These are phyloP conservation scores for Cadophora gregata DNA, from an alignment of 2,329 filamentous ascomycete species.

Conservation along the genomic window DNA sequence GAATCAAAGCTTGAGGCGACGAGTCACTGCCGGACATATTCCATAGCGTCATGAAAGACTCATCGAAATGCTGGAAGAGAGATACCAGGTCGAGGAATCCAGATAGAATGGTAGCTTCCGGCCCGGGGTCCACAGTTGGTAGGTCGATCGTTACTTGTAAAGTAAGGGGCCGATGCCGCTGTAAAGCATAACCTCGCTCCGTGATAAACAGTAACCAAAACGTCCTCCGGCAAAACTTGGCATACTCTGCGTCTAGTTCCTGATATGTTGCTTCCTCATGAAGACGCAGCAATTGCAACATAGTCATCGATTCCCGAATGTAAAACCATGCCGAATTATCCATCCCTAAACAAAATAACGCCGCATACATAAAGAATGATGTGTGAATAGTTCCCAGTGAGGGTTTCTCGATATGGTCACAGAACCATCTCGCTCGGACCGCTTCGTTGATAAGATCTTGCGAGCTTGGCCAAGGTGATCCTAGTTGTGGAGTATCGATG, in stretches of 20 bases:
- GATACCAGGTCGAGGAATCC: constrained; percentile 43
- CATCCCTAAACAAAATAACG: constrained; percentile 43
- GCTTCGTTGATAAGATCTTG: constrained; percentile 40
- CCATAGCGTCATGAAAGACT: constrained; percentile 42
- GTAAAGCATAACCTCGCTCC: constrained; percentile 44
- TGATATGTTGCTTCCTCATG: constrained; percentile 43
- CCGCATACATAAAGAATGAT: constrained; percentile 45
- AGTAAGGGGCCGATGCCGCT: constrained; percentile 43
- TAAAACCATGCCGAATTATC: constrained; percentile 47
- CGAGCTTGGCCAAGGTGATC: constrained; percentile 25
- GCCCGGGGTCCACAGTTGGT: constrained; percentile 30
- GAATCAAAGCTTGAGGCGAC: constrained; percentile 24
- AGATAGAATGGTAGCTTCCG: constrained; percentile 41
- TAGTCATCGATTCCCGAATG: constrained; percentile 42
- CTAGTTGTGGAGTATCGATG: constrained; percentile 14
- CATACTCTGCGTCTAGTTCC: constrained; percentile 12
- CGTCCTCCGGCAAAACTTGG: constrained; percentile 37
- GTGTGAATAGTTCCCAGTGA: constrained; percentile 43
- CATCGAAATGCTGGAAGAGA: constrained; percentile 34
- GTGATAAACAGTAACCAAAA: constrained; percentile 45
- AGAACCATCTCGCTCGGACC: constrained; percentile 38
- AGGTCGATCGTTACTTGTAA: constrained; percentile 39
- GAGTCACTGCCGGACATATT: constrained; percentile 34
- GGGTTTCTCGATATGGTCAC: constrained; percentile 39
- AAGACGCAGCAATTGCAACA: constrained; percentile 41